Evolutionary conservation across 495 filamentous ascomycete species (phyloP).

Genomic region (Podospora comata): DNA sequence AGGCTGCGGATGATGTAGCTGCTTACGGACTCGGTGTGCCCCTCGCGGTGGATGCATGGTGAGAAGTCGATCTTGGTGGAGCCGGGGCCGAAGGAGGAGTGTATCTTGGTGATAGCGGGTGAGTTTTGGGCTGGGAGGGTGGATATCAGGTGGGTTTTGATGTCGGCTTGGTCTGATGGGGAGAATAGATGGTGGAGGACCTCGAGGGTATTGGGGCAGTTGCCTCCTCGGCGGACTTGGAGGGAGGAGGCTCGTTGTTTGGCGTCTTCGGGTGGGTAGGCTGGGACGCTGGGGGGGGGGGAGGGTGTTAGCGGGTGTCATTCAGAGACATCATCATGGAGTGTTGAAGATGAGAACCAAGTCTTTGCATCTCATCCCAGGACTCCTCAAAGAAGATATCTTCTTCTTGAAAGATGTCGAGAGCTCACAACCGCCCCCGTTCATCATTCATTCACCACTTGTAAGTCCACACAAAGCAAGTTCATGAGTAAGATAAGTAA

Average conservation of each 20-base stretch:
- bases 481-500: neutral
- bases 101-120: constrained; percentile 36
- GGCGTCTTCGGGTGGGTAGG: constrained; percentile 66
- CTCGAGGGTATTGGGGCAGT: constrained; percentile 67
- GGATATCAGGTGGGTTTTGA: constrained; percentile 41
- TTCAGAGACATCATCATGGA: neutral
- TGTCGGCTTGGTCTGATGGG: constrained; percentile 5
- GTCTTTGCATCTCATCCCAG: neutral
- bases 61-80: constrained; percentile 41
- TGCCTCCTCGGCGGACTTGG: constrained; percentile 63
- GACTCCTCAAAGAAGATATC: neutral
- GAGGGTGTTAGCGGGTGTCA: neutral
- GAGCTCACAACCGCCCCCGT: neutral
- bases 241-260: constrained; percentile 64
- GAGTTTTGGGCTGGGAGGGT: constrained; percentile 36
- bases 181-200: constrained; percentile 61
- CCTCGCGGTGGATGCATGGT: constrained; percentile 58
- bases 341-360: neutral
- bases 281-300: constrained; percentile 52
- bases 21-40: constrained; percentile 56
- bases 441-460: neutral
- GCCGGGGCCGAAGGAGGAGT: constrained; percentile 39
- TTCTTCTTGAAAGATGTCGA: neutral
- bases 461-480: neutral
- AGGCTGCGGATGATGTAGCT: constrained; percentile 68